Evolutionary conservation across 768 basidiomycete species (phyloP).

Genomic region (Hericium erinaceus): DNA sequence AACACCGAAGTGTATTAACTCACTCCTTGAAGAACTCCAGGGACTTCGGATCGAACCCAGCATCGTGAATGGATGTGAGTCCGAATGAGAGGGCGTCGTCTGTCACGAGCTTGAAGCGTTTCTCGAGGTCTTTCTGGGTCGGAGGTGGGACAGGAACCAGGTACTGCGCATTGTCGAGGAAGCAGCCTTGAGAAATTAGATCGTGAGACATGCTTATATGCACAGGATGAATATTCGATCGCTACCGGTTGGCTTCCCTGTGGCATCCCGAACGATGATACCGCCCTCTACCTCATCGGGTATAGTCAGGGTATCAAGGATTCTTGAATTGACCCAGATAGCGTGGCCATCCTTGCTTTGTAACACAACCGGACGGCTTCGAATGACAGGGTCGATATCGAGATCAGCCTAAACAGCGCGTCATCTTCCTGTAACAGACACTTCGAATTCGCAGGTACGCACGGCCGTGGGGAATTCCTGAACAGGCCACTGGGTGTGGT

Average conservation of each 20-base stretch:
- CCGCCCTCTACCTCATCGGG: slow-evolving; percentile 74
- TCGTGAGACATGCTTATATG: neutral
- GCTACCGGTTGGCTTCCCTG: slow-evolving; percentile 63
- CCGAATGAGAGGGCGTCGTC: slow-evolving; percentile 62
- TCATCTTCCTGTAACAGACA: neutral
- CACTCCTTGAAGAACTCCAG: slow-evolving; percentile 68
- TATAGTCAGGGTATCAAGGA: slow-evolving; percentile 48
- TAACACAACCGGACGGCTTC: slow-evolving; percentile 62
- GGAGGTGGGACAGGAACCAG: slow-evolving; percentile 54
- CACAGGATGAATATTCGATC: neutral
- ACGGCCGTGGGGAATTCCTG: slow-evolving; percentile 63
- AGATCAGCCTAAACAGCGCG: slow-evolving; percentile 46
- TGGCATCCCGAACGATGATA: slow-evolving; percentile 57
- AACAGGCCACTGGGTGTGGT: slow-evolving; percentile 70
- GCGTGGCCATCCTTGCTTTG: slow-evolving; percentile 87
- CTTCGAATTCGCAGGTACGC: slow-evolving; percentile 16
- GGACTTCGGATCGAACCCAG: slow-evolving; percentile 60
- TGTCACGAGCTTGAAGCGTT: slow-evolving; percentile 52
- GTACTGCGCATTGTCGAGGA: slow-evolving; percentile 83
- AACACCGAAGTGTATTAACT: slow-evolving; percentile 5
- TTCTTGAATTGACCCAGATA: slow-evolving; percentile 68
- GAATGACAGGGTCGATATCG: slow-evolving; percentile 58
- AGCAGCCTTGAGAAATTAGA: slow-evolving; percentile 38
- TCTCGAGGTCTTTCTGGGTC: slow-evolving; percentile 53
- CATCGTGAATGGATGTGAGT: slow-evolving; percentile 82